Evolutionary conservation across 1,284 basidiomycete species (phyloP).

Genomic region (Albatrellus sp.): DNA sequence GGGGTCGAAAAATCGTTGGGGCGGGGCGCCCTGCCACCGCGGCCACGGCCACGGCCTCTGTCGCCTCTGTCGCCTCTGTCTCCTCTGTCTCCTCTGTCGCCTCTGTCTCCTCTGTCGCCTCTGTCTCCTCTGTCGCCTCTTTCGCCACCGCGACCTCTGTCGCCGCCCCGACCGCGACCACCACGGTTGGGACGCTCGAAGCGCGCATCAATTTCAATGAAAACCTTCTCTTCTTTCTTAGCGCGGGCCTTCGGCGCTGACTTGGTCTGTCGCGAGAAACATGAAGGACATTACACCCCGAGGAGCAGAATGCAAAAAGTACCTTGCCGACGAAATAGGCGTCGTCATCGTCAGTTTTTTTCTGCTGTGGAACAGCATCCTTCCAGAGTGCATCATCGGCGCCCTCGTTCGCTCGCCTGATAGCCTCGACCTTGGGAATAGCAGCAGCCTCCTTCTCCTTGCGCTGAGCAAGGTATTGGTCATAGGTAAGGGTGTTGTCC

Average conservation of each 20-base stretch:
- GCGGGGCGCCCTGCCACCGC: constrained; percentile 9
- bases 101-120: constrained; percentile 30
- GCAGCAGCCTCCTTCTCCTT: constrained; percentile 39
- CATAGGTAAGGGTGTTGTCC: constrained; percentile 84
- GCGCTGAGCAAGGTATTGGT: constrained; percentile 72
- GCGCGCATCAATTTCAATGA: constrained; percentile 65
- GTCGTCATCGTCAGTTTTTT: constrained; percentile 45
- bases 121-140: constrained; percentile 29
- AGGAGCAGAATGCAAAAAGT: constrained; percentile 9
- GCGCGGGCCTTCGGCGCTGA: constrained; percentile 44
- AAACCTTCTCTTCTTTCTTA: constrained; percentile 72
- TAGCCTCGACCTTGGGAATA: constrained; percentile 58
- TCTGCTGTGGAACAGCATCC: constrained; percentile 47
- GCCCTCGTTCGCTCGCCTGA: constrained; percentile 60
- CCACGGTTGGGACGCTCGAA: constrained; percentile 62
- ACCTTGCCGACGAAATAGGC: constrained; percentile 73
- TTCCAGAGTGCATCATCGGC: constrained; percentile 43
- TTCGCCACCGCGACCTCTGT: constrained; percentile 21
- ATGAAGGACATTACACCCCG: not conserved
- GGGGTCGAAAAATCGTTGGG: constrained; percentile 20
- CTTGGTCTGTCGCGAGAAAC: constrained; percentile 35
- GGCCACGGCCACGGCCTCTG: constrained; percentile 25
- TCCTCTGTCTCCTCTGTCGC: constrained; percentile 24
- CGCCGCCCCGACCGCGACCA: constrained; percentile 22
- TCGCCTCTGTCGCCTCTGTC: constrained; percentile 26